Percentiles rank a stretch among this genome's conserved stretches.
Conservation (phyloP, 495 filamentous ascomycete genomes). For the Pseudomonodictys pantanalensis region DNA sequence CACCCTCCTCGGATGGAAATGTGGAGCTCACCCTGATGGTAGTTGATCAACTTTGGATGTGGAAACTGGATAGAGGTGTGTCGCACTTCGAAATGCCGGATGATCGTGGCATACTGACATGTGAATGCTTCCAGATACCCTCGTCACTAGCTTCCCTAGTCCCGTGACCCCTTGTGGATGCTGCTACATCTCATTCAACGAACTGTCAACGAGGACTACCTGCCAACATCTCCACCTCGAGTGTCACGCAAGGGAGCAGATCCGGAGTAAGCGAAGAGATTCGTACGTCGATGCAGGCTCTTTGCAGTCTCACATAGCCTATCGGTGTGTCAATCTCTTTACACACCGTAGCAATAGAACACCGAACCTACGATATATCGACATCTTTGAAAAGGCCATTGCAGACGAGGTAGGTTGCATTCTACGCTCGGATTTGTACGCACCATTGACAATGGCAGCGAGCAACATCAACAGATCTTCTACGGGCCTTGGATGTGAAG, state of each 20-base stretch:
- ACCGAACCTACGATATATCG: not conserved
- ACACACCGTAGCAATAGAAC: not conserved
- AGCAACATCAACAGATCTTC: not conserved
- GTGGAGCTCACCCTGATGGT: not conserved
- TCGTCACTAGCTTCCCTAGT: not conserved
- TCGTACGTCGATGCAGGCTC: not conserved
- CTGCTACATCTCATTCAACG: too few relatives aligned
- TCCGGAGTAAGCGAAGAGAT: not conserved
- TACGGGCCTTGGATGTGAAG: not conserved
- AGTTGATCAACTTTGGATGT: not conserved
- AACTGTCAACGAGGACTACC: not conserved
- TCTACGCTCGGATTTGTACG: not conserved
- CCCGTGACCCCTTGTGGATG: not conserved
- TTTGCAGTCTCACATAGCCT: not conserved
- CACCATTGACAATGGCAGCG: not conserved
- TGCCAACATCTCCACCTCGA: not conserved
- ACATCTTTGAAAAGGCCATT: not conserved
- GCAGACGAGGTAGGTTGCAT: not conserved
- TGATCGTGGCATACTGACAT: not conserved
- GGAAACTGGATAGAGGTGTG: not conserved
- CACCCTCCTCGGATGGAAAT: too few relatives aligned
- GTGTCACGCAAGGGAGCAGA: not conserved
- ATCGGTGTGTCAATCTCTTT: not conserved
- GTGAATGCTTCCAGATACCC: not conserved
- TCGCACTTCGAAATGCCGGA: too few relatives aligned